Evolutionary conservation across 176 grass and related monocot species (phyloP).

Genomic region (Zea mays): DNA sequence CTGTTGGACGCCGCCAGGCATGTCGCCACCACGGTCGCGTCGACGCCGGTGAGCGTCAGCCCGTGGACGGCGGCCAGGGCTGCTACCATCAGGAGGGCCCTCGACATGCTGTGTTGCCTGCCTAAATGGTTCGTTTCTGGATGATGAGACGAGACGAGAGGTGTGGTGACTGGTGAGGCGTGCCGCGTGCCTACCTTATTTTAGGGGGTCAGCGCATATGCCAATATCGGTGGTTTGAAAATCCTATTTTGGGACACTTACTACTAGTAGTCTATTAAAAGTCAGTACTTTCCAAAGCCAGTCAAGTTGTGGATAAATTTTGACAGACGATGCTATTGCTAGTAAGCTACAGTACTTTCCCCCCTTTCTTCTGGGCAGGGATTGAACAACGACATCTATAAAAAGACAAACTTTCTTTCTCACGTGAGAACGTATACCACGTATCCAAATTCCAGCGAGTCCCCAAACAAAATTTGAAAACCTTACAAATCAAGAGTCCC

Average conservation of each 20-base stretch:
- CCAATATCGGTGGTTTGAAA: not conserved
- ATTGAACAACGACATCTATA: too few species aligned
- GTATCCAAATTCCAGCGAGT: too few species aligned
- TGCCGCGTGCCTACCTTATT: not conserved
- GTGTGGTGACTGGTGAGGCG: not conserved
- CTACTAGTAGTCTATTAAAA: not conserved
- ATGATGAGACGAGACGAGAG: not conserved
- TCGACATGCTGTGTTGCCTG: not conserved
- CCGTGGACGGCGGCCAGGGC: not conserved
- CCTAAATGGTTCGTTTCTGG: not conserved
- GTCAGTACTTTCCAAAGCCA: not conserved
- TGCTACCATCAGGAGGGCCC: not conserved
- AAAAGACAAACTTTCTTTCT: too few species aligned
- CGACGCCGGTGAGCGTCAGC: not conserved
- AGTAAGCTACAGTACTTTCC: too few species aligned
- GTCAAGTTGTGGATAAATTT: not conserved
- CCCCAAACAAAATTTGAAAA: too few species aligned
- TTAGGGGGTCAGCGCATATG: not conserved
- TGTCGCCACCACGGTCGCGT: not conserved
- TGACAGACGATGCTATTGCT: not conserved
- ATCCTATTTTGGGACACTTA: conserved; percentile 26
- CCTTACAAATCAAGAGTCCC: too few species aligned
- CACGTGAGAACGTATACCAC: too few species aligned
- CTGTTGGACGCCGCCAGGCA: conserved; percentile 18
- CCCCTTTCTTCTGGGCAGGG: too few species aligned